Evolutionary conservation across 495 filamentous ascomycete genomes (phyloP), one percentile per base, ranked within the genome.

Genomic region (Parmelia sp.): DNA sequence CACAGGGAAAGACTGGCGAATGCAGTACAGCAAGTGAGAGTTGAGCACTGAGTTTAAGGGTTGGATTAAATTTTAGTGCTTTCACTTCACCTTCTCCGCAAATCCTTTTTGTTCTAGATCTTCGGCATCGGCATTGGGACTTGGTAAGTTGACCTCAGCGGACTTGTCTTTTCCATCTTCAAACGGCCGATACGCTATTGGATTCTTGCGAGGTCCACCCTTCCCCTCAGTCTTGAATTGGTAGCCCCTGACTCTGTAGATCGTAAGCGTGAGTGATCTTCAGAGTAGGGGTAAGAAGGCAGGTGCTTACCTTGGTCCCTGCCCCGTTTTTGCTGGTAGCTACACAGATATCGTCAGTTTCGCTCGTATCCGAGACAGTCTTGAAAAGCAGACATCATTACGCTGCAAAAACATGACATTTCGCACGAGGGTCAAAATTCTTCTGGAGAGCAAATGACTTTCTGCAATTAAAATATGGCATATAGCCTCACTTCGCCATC

Each of bases 181-280:
- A 12, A 88, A 73, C 57, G 75, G 74, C 8, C 77, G 82, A 76
- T 87, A 96, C 0, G 84, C 82, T 9, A 83, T 79, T 12, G 82
- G 79, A 70, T 93, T 92, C 68, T 86, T 88, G 74, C 82, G 88
- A 29, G 77, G 73, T 63, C 88, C 84, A 15, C 81, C 79, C n/a
- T 78, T 74, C n/a, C 85, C 79, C 27, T 85, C 82, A 58, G 85
- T 80, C 71, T 88, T 89, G 65, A 86, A 87, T 69, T 96, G 89
- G 67, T 97, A 95, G 29, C 93, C 93, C 68, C 93, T 83, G 47
- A 92, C 78, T 65, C 86, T 86, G 58, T 56, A 35, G 11, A 23
- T 40, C 21, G 11, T 66, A 21, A 69, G 55, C 14, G 9, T 25
- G 47, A 7, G 12, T 12, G 19, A n/a, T 45, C 29, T 56, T 47